These are phyloP conservation scores for Mycena vitilis DNA, from an alignment of 768 basidiomycete genomes.

Conservation along the genomic window DNA sequence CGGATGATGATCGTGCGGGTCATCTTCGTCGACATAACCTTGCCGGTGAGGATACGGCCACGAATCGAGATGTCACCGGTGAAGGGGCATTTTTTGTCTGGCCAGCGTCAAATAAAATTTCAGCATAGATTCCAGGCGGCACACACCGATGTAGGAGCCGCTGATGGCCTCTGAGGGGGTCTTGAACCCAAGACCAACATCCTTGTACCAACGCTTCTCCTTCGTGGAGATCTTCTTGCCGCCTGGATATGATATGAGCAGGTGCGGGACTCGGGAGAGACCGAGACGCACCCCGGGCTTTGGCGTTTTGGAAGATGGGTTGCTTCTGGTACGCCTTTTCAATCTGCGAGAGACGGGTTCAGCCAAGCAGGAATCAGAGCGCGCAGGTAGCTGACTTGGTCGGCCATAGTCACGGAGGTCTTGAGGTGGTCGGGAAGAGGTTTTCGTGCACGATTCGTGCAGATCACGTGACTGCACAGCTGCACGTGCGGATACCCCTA, in stretches of 20 bases:
- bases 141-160: slow-evolving; percentile 95
- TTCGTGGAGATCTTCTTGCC: slow-evolving; percentile 94
- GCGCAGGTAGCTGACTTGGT: slow-evolving; percentile 40
- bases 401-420: slow-evolving; percentile 35
- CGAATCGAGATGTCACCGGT: slow-evolving; percentile 97
- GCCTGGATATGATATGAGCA: slow-evolving; percentile 52
- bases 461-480: background rate
- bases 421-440: slow-evolving; percentile 21
- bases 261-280: slow-evolving; percentile 20
- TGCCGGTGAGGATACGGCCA: slow-evolving; percentile 97
- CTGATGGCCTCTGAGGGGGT: slow-evolving; percentile 95
- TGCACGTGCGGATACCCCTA: background rate
- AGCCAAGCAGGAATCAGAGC: background rate
- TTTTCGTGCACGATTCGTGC: background rate
- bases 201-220: slow-evolving; percentile 99
- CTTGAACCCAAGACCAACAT: slow-evolving; percentile 97
- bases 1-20: slow-evolving; percentile 98
- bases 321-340: slow-evolving; percentile 99
- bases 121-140: slow-evolving; percentile 14
- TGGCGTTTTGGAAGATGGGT: slow-evolving; percentile 97
- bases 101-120: background rate
- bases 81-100: slow-evolving; percentile 99
- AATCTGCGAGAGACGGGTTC: slow-evolving; percentile 61
- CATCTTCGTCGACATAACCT: slow-evolving; percentile 99
- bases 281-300: slow-evolving; percentile 82